Base-by-base conservation (phyloP, 176 grass and related monocot species). In the Carex cristatella region DNA sequence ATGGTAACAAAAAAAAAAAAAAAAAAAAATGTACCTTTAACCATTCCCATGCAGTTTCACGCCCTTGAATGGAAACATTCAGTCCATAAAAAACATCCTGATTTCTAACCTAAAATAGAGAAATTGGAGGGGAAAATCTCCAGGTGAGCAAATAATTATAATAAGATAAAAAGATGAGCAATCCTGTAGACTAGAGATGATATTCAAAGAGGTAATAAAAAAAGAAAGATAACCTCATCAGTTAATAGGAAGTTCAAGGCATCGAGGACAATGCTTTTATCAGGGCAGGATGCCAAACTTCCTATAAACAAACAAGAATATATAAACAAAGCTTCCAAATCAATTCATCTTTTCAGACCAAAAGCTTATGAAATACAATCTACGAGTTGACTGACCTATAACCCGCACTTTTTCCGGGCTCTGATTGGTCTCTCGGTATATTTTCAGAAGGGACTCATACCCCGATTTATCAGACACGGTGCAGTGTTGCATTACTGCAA, bases 401-500 rank as follows among this genome's bases (percentile, higher is more conserved):
- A 94, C 83, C 62, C 55, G 83, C 67, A 72, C 61, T 81, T 86
- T 97, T 83, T 97, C 90, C 86, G 89, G 81, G 53, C 86, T 89
- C 90, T 94, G 71, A 85, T 79, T 80, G 28, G 87, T 84, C 65
- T 91, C 85, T 73, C 28, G 84, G 70, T 93, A 98, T 88, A 98
- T 49, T 77, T 83, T 92, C 81, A 93, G 74, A 88, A 98, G 93
- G 85, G 90, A 89, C 56, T 92, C 84, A 81, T 95, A 98, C 64
- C 88, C 88, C 27, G 75, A 90, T 89, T 83, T 95, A 80, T 98
- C 82, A 80, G 85, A 89, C 31, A 48, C 77, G 61, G 61, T 92
- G 69, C 91, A 92, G 84, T 59, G 88, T 48, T 92, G 84, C 95
- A 98, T 98, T 83, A 94, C 91, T 92, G 91, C 81, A 1, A 95